These are phyloP conservation scores for Neurospora sp. DNA, from an alignment of 495 filamentous ascomycete genomes.

Conservation along the genomic window DNA sequence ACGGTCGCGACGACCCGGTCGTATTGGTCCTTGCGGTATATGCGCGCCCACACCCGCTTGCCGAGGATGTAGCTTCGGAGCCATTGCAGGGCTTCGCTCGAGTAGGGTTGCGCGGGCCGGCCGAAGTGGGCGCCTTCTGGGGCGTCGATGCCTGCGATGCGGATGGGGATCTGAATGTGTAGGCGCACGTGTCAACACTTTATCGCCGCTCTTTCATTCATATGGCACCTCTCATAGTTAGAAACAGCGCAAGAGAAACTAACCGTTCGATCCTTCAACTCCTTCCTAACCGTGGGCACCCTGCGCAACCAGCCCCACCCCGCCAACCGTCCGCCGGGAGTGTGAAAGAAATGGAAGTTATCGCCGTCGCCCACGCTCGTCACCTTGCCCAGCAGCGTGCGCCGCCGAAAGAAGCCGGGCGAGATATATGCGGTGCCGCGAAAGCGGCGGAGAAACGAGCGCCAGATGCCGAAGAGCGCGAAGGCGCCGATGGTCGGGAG, in stretches of 20 bases:
- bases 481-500: constrained; percentile 61
- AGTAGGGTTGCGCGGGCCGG: constrained; percentile 71
- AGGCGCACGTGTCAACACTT: constrained; percentile 3
- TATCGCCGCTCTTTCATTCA: background rate
- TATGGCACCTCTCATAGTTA: background rate
- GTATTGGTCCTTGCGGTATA: constrained; percentile 84
- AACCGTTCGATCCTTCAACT: constrained; percentile 70
- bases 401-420: constrained; percentile 54
- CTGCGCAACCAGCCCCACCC: constrained; percentile 89
- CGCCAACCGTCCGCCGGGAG: constrained; percentile 71
- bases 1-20: constrained; percentile 82
- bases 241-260: constrained; percentile 14
- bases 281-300: constrained; percentile 55
- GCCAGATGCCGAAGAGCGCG: constrained; percentile 48
- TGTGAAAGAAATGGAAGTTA: constrained; percentile 88
- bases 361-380: constrained; percentile 95
- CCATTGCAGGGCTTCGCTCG: constrained; percentile 70
- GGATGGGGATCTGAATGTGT: constrained; percentile 57
- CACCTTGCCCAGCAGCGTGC: constrained; percentile 72
- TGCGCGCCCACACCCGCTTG: constrained; percentile 65
- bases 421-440: constrained; percentile 63
- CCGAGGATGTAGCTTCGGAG: constrained; percentile 61
- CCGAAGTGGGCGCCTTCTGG: constrained; percentile 92
- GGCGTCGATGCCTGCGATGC: constrained; percentile 85
- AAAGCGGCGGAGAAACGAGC: constrained; percentile 70